phyloP scores from a whole-genome alignment of 2,329 filamentous ascomycete species.

The Coleophoma eucalyptorum region DNA sequence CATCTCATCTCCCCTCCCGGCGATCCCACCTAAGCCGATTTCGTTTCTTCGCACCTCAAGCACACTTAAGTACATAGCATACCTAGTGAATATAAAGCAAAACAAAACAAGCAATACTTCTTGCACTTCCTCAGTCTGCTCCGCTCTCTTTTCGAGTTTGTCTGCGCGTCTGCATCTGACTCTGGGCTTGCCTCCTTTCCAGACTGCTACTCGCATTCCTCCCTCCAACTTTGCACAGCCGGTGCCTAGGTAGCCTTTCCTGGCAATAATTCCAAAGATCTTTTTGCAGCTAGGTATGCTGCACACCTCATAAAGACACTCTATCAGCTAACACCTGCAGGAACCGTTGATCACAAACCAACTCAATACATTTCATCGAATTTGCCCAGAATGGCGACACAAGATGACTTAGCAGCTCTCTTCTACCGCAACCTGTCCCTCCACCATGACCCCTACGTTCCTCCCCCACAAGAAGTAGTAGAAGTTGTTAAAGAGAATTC shows the following conservation, averaged over 20 bases:
- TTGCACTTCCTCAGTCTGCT: conserved; percentile 26
- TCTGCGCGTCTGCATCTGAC: conserved; percentile 22
- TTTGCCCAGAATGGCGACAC: conserved; percentile 54
- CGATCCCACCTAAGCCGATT: conserved; percentile 9
- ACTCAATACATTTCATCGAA: conserved; percentile 28
- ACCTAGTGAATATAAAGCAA: conserved; percentile 48
- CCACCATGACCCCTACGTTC: conserved; percentile 26
- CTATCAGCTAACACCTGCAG: too few species aligned
- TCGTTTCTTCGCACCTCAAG: conserved; percentile 16
- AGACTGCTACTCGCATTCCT: conserved; percentile 7
- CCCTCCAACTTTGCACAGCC: not conserved
- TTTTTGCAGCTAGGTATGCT: conserved; percentile 26
- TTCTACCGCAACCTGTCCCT: conserved; percentile 75
- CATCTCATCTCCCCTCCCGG: too few species aligned
- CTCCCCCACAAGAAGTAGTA: conserved; percentile 10
- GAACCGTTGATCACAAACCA: conserved; percentile 17
- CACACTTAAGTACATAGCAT: conserved; percentile 26
- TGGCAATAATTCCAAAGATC: conserved; percentile 15
- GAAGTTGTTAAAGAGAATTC: conserved; percentile 19
- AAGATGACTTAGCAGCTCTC: conserved; percentile 79
- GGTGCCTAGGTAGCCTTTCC: conserved; percentile 17
- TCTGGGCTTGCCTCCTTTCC: conserved; percentile 18
- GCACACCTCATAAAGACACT: conserved; percentile 8
- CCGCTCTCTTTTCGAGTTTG: conserved; percentile 19
- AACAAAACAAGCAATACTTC: conserved; percentile 24